Conservation (phyloP, 2,329 filamentous ascomycete genomes). For the Helotiales sp. region DNA sequence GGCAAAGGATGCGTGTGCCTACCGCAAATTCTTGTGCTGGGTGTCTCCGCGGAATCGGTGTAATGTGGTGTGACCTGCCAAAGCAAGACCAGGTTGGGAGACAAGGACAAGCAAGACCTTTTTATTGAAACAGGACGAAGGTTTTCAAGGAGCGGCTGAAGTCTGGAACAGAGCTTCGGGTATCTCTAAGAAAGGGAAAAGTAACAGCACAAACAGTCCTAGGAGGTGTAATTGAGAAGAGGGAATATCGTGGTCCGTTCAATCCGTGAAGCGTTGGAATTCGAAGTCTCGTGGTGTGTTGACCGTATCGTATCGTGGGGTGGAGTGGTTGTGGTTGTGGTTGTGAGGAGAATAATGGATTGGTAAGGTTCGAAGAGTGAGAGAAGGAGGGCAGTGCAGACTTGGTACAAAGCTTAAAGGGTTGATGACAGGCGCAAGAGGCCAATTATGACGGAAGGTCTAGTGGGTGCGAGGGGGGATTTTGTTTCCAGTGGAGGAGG, state of each 20-base stretch:
- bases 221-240: background rate
- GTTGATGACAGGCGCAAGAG: constrained; percentile 27
- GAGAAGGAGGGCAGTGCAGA: constrained; percentile 23
- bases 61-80: constrained; percentile 35
- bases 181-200: constrained; percentile 31
- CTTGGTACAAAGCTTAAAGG: constrained; percentile 27
- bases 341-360: constrained; percentile 12
- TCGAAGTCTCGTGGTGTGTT: constrained; percentile 11
- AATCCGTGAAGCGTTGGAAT: background rate
- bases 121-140: constrained; percentile 79
- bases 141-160: constrained; percentile 85
- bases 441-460: constrained; percentile 23
- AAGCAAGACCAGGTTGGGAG: constrained; percentile 26
- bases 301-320: background rate
- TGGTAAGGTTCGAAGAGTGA: constrained; percentile 14
- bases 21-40: constrained; percentile 12
- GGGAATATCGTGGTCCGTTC: constrained; percentile 9
- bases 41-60: constrained; percentile 28
- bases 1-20: constrained; percentile 27
- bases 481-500: constrained; percentile 4
- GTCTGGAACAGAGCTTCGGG: constrained; percentile 58
- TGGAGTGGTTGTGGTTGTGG: constrained; percentile 2
- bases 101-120: constrained; percentile 56
- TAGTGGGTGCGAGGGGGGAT: background rate
- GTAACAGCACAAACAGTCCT: constrained; percentile 17